Evolutionary conservation across 352 stramenopile species (phyloP), one percentile per base, ranked within the genome.

Genomic region (Saprolegnia parasitica): DNA sequence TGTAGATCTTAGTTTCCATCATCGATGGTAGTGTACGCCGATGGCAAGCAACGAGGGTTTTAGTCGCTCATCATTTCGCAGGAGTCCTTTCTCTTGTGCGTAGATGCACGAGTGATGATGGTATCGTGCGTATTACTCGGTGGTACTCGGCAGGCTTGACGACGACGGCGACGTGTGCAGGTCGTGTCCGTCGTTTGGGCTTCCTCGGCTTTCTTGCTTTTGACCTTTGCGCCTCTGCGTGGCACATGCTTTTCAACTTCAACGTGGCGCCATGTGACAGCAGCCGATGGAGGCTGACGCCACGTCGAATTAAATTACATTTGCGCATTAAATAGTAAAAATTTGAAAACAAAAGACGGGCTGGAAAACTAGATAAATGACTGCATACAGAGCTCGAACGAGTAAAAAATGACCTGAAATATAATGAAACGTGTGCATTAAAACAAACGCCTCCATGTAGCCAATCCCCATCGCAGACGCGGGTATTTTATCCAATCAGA

Each of bases 131-230:
- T 21, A 52, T 52, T 58, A 8, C 32, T 58, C 16, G 8, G 52
- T 16, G 8, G 16, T 58, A 15, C 32, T 58, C 39, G 39, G 39
- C 8, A 8, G 8, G 39, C 39, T 46, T 46, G 39, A 8, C 39
- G 39, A 16, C 39, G 15, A 16, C 39, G 15, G 39, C 15, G 39
- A 8, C 39, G 15, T 46, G 52, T 58, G 52, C 8, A 8, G 23
- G 8, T 16, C 8, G 16, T 58, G 52, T 58, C 52, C 23, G 16
- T 15, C 8, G 23, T 16, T 16, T 16, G 23, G 52, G 23, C 52
- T 58, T 58, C 52, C 23, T 39, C 32, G 46, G 46, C 46, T 52
- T 52, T 52, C 46, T 18, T 16, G 32, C 52, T 58, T 58, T 58
- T 58, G 52, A 58, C 52, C 52, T 58, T 58, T 8, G 32, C 8